Conservation (phyloP, 495 filamentous ascomycete genomes). For the Neurospora sp. region DNA sequence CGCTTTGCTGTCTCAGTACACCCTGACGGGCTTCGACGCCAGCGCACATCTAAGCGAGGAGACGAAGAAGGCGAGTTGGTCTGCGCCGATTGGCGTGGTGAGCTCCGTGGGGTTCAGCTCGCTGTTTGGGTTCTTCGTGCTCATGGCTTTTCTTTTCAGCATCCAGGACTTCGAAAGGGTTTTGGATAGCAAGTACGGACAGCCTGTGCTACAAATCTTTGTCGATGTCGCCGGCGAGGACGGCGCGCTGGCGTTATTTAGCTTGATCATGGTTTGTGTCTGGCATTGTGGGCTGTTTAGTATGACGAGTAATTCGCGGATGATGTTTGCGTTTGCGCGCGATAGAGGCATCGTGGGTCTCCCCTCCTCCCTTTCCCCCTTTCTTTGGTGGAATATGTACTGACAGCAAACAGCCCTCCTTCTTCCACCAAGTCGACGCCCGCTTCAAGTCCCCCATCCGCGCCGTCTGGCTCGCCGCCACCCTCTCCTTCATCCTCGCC, state of each 20-base stretch:
- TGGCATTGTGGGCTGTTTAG: slow-evolving; percentile 53
- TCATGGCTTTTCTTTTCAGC: slow-evolving; percentile 45
- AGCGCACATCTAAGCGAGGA: slow-evolving; percentile 51
- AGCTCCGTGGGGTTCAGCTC: slow-evolving; percentile 48
- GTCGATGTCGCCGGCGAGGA: slow-evolving; percentile 45
- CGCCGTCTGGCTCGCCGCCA: slow-evolving; percentile 50
- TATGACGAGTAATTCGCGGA: slow-evolving; percentile 50
- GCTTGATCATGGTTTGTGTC: slow-evolving; percentile 48
- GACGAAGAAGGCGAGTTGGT: slow-evolving; percentile 49
- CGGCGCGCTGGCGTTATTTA: slow-evolving; percentile 46
- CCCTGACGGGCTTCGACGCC: slow-evolving; percentile 43
- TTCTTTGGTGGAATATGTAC: too few relatives aligned
- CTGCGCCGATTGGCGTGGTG: slow-evolving; percentile 50
- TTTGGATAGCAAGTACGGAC: slow-evolving; percentile 29
- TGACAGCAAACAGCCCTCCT: slow-evolving; percentile 17
- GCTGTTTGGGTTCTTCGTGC: slow-evolving; percentile 54
- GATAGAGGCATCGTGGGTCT: slow-evolving; percentile 39
- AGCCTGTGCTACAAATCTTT: slow-evolving; percentile 50
- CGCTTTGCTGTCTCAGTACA: slow-evolving; percentile 46
- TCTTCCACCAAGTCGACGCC: slow-evolving; percentile 48
- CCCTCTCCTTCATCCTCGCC: slow-evolving; percentile 49
- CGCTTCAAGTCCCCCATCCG: slow-evolving; percentile 44
- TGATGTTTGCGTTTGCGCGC: slow-evolving; percentile 54
- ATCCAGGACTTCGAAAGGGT: slow-evolving; percentile 46
- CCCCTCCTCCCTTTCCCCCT: not conserved